Conservation (phyloP, 2,329 filamentous ascomycete species). For the Rutstroemia sp. region DNA sequence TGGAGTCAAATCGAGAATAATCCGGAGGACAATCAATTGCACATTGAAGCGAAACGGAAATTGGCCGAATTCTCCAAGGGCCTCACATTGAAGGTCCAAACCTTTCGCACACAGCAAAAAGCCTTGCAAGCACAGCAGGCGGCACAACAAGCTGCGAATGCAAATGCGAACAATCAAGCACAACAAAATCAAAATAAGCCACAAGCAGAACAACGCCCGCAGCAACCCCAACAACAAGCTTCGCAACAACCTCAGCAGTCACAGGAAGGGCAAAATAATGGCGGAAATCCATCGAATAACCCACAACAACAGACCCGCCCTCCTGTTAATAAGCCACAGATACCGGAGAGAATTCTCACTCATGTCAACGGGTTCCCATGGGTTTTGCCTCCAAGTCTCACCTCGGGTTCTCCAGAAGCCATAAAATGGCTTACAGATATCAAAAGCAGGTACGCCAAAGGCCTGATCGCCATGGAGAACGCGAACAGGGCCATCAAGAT, state of each 20-base stretch:
- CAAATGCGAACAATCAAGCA: slow-evolving; percentile 4
- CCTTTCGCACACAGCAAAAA: background rate
- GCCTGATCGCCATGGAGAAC: slow-evolving; percentile 43
- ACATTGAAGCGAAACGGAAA: slow-evolving; percentile 47
- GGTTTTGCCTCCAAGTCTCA: slow-evolving; percentile 35
- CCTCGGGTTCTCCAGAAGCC: slow-evolving; percentile 36
- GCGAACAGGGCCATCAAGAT: slow-evolving; percentile 34
- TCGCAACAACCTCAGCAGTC: slow-evolving; percentile 8
- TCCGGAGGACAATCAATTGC: slow-evolving; percentile 40
- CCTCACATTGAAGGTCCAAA: slow-evolving; percentile 31
- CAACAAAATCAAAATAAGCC: slow-evolving; percentile 11
- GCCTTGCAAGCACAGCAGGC: slow-evolving; percentile 11
- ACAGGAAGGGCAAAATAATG: slow-evolving; percentile 7
- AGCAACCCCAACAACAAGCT: background rate
- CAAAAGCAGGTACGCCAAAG: slow-evolving; percentile 40
- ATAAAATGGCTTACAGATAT: slow-evolving; percentile 42
- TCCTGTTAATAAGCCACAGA: slow-evolving; percentile 7
- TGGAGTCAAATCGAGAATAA: slow-evolving; percentile 45
- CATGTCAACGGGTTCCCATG: slow-evolving; percentile 44
- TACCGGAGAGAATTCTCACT: slow-evolving; percentile 32
- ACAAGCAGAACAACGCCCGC: background rate
- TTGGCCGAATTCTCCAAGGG: slow-evolving; percentile 54
- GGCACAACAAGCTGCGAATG: slow-evolving; percentile 10
- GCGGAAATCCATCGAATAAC: slow-evolving; percentile 11
- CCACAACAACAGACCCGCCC: slow-evolving; percentile 10